phyloP scores from a whole-genome alignment of 2,329 filamentous ascomycete genomes.

The Fusarium longipes region DNA sequence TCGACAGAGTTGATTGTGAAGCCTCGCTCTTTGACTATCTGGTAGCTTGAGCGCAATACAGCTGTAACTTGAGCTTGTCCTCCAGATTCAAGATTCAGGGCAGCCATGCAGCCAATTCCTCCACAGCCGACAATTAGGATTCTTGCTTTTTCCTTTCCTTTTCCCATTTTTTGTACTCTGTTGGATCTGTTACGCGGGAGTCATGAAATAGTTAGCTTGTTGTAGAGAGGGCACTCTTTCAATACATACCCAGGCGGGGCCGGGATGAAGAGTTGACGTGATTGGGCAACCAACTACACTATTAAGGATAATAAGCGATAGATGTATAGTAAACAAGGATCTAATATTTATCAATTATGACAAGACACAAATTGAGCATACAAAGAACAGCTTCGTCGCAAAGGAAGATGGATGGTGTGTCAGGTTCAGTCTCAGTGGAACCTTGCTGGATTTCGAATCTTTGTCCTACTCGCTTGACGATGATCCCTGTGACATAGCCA shows the following conservation, averaged over 20 bases:
- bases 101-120: constrained; percentile 43
- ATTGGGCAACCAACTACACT: constrained; percentile 19
- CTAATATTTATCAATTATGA: not conserved
- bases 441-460: not conserved
- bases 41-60: constrained; percentile 43
- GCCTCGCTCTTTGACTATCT: constrained; percentile 35
- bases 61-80: constrained; percentile 40
- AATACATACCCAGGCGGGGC: constrained; percentile 22
- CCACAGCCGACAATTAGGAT: constrained; percentile 41
- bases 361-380: not conserved
- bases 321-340: not conserved
- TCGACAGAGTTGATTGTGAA: constrained; percentile 43
- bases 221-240: constrained; percentile 28
- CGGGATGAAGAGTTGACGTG: constrained; percentile 7
- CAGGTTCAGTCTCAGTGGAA: constrained; percentile 10
- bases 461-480: constrained; percentile 8
- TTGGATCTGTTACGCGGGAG: not conserved
- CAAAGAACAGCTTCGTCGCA: not conserved
- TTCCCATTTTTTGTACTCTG: not conserved
- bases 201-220: not conserved
- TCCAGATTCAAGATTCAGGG: constrained; percentile 40
- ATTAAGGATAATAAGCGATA: not conserved
- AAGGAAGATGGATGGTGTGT: not conserved
- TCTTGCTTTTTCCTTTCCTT: constrained; percentile 30
- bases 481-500: constrained; percentile 13